A percentile compares a stretch with the other conserved stretches of the same genome.
These are phyloP conservation scores for Trichosporon coremiiforme DNA, from an alignment of 1,284 basidiomycete species.

Conservation along the genomic window DNA sequence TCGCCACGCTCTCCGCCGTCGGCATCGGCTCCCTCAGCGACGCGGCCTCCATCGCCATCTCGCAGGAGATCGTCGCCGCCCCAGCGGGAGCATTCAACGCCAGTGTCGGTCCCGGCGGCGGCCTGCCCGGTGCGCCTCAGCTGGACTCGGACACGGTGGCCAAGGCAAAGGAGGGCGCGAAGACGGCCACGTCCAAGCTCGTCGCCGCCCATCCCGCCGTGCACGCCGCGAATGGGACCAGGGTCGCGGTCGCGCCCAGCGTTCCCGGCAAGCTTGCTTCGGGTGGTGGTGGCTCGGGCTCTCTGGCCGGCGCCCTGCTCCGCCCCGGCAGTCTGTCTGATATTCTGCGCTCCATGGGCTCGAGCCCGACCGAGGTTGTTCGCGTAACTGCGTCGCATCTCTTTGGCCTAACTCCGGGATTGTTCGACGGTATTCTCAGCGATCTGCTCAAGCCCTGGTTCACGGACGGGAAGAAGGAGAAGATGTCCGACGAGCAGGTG, in stretches of 20 bases:
- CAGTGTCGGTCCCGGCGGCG: neutral
- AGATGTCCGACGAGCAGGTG: neutral
- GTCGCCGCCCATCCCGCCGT: too few species aligned
- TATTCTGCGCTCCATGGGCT: too few species aligned
- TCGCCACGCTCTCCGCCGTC: neutral
- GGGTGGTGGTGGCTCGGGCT: too few species aligned
- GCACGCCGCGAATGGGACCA: too few species aligned
- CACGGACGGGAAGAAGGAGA: neutral
- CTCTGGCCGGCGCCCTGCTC: too few species aligned
- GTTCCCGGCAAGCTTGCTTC: too few species aligned
- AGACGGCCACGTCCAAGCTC: neutral
- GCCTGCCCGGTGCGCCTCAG: neutral
- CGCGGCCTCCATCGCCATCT: neutral
- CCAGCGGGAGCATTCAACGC: neutral
- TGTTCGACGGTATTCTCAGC: neutral
- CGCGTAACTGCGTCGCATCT: neutral
- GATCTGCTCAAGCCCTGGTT: conserved; percentile 14
- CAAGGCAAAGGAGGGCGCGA: neutral
- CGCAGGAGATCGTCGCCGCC: neutral
- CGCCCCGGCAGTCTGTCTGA: too few species aligned
- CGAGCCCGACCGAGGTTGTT: neutral
- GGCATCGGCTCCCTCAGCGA: neutral
- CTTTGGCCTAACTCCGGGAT: neutral
- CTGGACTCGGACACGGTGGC: too few species aligned
- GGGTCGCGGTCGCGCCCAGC: too few species aligned